Evolutionary conservation across 2,329 filamentous ascomycete species (phyloP), one percentile per base, ranked within the genome.

Genomic region (Tolypocladium ovalisporum): DNA sequence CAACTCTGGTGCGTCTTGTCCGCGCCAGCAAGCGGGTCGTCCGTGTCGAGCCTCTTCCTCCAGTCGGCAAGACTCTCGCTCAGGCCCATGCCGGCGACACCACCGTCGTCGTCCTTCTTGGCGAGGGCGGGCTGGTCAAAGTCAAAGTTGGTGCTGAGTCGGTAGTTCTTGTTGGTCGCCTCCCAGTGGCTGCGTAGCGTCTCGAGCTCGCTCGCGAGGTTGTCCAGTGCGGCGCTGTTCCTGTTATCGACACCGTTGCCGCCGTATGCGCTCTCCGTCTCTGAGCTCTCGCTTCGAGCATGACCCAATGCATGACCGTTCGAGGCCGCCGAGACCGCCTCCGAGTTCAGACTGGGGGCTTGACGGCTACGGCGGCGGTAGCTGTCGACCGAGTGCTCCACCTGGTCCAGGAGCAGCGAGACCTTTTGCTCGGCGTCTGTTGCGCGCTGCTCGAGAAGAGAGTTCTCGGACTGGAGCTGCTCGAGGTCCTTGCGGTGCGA

Each of bases 361-460:
- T 84, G 81, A 42, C 86, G 80, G 64, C 83, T 86, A 59, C 82
- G 90, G 44, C 94, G 88, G 57, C 94, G 88, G 72, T 97, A 97
- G 70, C 89, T 96, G 73, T 94, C 92, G 19, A 99, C 94, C 4
- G 90, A 96, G 44, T 86, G 85, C 71, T 96, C 93, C 40, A 99
- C 92, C 68, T 97, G 93, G 70, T 97, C 91, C 15, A 99, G 84
- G 54, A 99, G 84, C 66, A 96, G 82, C 36, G 89, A 90, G 27
- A 99, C 94, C 67, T 96, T 96, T 62, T 89, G 86, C 75, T 99
- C 94, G 1, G 94, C 94, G 70, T 97, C 93, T 55, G 84, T 79
- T 7, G 92, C 93, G 49, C 93, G 88, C 64, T 85, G 84, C 70
- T 97, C 92, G 4, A 99, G 83, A 39, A 87, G 75, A 0, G 76